Conservation (phyloP, 805 yeast species). For the Saccharomycopsis schoenii region DNA sequence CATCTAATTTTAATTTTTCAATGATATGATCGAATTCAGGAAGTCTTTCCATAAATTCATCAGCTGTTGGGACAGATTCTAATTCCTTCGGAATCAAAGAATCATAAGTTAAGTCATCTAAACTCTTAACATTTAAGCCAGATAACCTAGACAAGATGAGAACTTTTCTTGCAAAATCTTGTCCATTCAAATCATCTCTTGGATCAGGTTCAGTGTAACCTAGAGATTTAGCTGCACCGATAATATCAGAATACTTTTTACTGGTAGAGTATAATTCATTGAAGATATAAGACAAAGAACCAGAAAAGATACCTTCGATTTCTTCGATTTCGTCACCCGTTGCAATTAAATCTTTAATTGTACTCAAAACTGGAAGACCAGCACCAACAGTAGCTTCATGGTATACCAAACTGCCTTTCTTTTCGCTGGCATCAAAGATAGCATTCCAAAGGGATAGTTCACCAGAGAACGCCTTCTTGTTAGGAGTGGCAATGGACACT, state of each 20-base stretch:
- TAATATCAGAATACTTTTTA: conserved; percentile 81
- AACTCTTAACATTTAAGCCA: conserved; percentile 76
- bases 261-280: conserved; percentile 76
- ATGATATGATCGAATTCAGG: conserved; percentile 78
- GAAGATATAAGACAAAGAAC: conserved; percentile 90
- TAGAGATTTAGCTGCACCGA: conserved; percentile 72
- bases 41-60: conserved; percentile 69
- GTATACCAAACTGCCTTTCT: conserved; percentile 69
- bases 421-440: conserved; percentile 47
- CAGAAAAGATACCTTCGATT: conserved; percentile 94
- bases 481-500: conserved; percentile 94
- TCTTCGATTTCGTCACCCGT: conserved; percentile 91
- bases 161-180: conserved; percentile 97
- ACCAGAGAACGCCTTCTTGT: conserved; percentile 92
- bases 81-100: conserved; percentile 84
- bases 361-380: conserved; percentile 87
- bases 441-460: conserved; percentile 66
- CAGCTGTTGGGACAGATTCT: conserved; percentile 59
- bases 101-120: conserved; percentile 88
- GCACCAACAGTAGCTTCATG: conserved; percentile 99
- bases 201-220: conserved; percentile 99
- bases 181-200: conserved; percentile 95
- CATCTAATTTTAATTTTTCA: conserved; percentile 67
- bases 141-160: conserved; percentile 91
- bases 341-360: conserved; percentile 75